Percentiles rank a stretch among this genome's conserved stretches.
Evolutionary conservation across 148 eudicot species (phyloP).

Genomic region (Fagopyrum tataricum): DNA sequence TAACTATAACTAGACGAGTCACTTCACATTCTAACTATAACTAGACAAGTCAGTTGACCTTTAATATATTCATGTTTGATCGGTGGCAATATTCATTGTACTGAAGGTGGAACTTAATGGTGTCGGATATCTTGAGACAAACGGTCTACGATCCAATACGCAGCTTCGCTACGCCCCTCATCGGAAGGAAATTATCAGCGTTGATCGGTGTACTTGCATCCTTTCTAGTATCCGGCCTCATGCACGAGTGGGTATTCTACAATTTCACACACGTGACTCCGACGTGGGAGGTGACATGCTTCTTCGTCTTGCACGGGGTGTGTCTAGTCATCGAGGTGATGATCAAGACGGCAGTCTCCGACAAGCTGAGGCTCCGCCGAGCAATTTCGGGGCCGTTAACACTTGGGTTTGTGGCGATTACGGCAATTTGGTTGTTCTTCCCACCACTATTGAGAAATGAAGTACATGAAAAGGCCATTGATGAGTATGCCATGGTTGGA

Average conservation of each 20-base stretch:
- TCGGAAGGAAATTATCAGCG: constrained; percentile 20
- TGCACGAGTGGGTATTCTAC: constrained; percentile 49
- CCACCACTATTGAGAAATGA: constrained; percentile 47
- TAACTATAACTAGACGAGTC: too few species aligned
- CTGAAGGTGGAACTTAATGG: constrained; percentile 64
- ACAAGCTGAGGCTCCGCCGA: constrained; percentile 21
- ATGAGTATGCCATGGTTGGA: constrained; percentile 26
- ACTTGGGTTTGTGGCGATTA: constrained; percentile 35
- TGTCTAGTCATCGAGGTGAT: constrained; percentile 33
- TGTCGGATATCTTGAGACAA: constrained; percentile 35
- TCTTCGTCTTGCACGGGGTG: constrained; percentile 49
- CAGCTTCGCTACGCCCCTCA: not conserved
- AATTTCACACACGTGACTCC: constrained; percentile 37
- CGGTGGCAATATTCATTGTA: too few species aligned
- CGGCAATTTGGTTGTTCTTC: constrained; percentile 48
- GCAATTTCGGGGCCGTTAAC: constrained; percentile 37
- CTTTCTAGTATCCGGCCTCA: constrained; percentile 50
- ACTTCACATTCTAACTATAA: too few species aligned
- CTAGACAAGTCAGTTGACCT: too few species aligned
- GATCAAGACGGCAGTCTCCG: constrained; percentile 26
- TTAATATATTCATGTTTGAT: not conserved
- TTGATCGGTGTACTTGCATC: constrained; percentile 24
- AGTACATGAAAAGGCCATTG: constrained; percentile 24
- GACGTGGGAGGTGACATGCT: constrained; percentile 65
- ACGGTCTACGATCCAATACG: constrained; percentile 35